Conservation (phyloP, 768 basidiomycete genomes). For the Mycena galericulata region DNA sequence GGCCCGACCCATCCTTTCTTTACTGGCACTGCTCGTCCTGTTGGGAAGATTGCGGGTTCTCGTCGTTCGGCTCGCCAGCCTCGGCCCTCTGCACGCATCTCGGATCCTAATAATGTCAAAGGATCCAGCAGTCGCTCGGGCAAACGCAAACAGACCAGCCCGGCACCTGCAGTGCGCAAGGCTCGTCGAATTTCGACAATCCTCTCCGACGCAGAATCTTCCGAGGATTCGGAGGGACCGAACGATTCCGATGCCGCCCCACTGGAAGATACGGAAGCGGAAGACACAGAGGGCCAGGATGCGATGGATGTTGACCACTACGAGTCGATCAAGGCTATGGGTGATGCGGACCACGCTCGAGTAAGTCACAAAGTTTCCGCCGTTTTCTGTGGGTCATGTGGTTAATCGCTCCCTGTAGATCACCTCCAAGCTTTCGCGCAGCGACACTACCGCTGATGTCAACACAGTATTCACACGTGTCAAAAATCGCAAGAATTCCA, state of each 20-base stretch:
- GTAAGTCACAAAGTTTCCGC: too few species aligned
- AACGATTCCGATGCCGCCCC: neutral
- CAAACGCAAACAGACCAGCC: neutral
- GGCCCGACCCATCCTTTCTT: too few species aligned
- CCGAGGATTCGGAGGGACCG: neutral
- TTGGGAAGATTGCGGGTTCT: neutral
- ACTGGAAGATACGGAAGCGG: neutral
- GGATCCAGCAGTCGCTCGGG: neutral
- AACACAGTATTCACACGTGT: neutral
- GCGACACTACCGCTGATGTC: neutral
- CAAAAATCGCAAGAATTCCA: neutral
- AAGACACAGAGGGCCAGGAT: neutral
- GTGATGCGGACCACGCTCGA: constrained; percentile 5
- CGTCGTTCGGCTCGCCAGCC: neutral
- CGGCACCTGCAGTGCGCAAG: neutral
- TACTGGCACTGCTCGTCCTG: too few species aligned
- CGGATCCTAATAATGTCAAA: neutral
- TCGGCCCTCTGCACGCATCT: neutral
- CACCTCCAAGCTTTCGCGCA: neutral
- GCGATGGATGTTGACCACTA: neutral
- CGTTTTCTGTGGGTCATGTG: neutral
- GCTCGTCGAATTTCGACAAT: neutral
- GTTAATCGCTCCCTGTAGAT: neutral
- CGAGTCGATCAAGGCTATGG: constrained; percentile 10
- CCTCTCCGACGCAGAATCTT: neutral